Conservation (phyloP, 495 filamentous ascomycete genomes). For the Oleoguttula mirabilis region DNA sequence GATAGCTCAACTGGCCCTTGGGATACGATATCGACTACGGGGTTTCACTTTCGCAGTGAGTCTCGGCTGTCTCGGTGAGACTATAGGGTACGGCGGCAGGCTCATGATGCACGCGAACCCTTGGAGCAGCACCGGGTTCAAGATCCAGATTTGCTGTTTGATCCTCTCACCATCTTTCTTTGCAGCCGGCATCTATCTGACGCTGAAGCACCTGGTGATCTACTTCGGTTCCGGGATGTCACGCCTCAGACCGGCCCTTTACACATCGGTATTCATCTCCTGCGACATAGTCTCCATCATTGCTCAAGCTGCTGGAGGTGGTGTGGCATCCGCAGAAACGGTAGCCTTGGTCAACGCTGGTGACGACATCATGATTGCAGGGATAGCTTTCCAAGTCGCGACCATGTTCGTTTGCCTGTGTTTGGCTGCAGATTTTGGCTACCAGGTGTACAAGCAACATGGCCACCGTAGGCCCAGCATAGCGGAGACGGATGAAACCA, state of each 20-base stretch:
- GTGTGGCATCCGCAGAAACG: not conserved
- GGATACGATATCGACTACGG: constrained; percentile 6
- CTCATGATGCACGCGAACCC: constrained; percentile 17
- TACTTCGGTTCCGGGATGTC: constrained; percentile 38
- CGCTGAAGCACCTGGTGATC: constrained; percentile 34
- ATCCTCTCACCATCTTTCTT: constrained; percentile 46
- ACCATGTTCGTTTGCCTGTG: constrained; percentile 27
- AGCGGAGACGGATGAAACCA: constrained; percentile 1
- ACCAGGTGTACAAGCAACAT: constrained; percentile 13
- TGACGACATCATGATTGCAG: constrained; percentile 20
- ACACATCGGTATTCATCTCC: constrained; percentile 43
- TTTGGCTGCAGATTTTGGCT: constrained; percentile 24
- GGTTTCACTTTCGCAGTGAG: constrained; percentile 15
- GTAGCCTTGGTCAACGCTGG: constrained; percentile 15
- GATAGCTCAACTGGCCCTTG: constrained; percentile 15
- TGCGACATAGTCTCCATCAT: constrained; percentile 22
- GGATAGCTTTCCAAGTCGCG: constrained; percentile 28
- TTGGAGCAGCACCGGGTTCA: constrained; percentile 17
- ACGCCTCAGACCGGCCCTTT: constrained; percentile 40
- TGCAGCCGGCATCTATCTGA: constrained; percentile 49
- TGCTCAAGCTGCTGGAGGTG: constrained; percentile 1
- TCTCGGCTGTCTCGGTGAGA: constrained; percentile 15
- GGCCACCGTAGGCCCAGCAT: not conserved
- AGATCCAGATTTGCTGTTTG: constrained; percentile 37
- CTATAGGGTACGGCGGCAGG: constrained; percentile 20